Evolutionary conservation across 2,329 filamentous ascomycete genomes (phyloP), one percentile per base, ranked within the genome.

Genomic region (Aureobasidium sp.): DNA sequence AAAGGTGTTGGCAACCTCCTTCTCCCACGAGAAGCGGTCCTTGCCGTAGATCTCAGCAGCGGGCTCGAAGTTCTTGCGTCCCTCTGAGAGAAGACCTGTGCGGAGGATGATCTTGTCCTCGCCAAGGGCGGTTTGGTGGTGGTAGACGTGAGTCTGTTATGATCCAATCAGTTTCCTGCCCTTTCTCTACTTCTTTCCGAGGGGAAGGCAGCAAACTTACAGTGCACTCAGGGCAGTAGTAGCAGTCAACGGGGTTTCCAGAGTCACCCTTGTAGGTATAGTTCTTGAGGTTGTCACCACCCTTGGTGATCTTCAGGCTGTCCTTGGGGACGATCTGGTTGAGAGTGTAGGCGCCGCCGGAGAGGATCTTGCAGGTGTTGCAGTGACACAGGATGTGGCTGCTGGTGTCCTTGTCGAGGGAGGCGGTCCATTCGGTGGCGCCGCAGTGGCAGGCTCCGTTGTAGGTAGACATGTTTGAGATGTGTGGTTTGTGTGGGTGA

Each of bases 241-340:
- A 83, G 76, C 82, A 84, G 71, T 82, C 73, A 36, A 83, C 80
- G 7, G 73, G 69, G 57, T 83, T 82, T 66, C 80, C 80, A 51
- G 78, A 81, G 65, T 83, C 81, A 49, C 81, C 81, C 64, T 79
- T 75, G 74, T 84, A 84, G 44, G 78, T 81, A 71, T 83, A 84
- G 37, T 72, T 73, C 62, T 78, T 79, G 47, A 81, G 67, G 3
- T 72, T 69, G 53, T 75, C 70, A 29, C 69, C 73, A 58, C 81
- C 81, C 67, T 81, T 79, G 58, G 78, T 82, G 72, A 84, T 74
- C 61, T 78, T 78, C 65, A 84, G 73, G 47, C 76, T 72, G 36
- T 73, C 70, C 67, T 77, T 73, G 49, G 79, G 79, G 59, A 82
- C 76, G 69, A 82, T 78, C 64, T 82, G 78, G 72, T 82, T 83